phyloP scores from a whole-genome alignment of 2,329 filamentous ascomycete species.

The Fusarium albidum region DNA sequence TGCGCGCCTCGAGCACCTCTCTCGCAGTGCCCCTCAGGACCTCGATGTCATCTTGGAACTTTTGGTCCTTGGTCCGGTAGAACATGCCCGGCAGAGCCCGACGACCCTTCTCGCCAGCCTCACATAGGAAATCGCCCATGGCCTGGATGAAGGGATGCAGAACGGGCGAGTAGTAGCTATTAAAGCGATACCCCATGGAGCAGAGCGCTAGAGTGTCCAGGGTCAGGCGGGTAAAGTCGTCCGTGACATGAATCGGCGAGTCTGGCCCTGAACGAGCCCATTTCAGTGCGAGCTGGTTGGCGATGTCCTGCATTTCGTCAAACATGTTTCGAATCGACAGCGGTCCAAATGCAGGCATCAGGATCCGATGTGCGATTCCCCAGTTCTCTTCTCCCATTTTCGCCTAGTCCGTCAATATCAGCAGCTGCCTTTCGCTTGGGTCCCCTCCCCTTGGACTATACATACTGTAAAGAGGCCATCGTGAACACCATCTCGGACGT shows the following conservation, averaged over 20 bases:
- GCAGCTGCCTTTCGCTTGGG: conserved; percentile 4
- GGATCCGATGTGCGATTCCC: conserved; percentile 70
- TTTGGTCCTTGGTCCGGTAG: conserved; percentile 55
- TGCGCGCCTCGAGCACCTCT: conserved; percentile 66
- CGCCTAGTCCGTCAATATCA: conserved; percentile 46
- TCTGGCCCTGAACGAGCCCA: conserved; percentile 70
- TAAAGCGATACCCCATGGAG: conserved; percentile 75
- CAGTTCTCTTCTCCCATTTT: conserved; percentile 63
- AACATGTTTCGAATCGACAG: conserved; percentile 74
- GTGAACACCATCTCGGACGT: conserved; percentile 67
- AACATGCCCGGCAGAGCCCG: conserved; percentile 59
- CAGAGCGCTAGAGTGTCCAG: conserved; percentile 76
- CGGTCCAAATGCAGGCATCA: conserved; percentile 75
- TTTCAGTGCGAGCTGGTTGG: conserved; percentile 70
- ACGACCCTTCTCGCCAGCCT: conserved; percentile 59
- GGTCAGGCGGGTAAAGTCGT: conserved; percentile 76
- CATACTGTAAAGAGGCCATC: conserved; percentile 72
- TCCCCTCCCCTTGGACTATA: not conserved
- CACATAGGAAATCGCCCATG: conserved; percentile 68
- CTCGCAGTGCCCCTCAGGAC: conserved; percentile 62
- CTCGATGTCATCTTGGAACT: conserved; percentile 62
- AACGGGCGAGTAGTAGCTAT: conserved; percentile 73
- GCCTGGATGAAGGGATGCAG: conserved; percentile 74
- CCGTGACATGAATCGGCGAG: conserved; percentile 64
- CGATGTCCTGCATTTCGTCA: conserved; percentile 72